Evolutionary conservation across 2,329 filamentous ascomycete species (phyloP).

Genomic region (Ilyonectria robusta): DNA sequence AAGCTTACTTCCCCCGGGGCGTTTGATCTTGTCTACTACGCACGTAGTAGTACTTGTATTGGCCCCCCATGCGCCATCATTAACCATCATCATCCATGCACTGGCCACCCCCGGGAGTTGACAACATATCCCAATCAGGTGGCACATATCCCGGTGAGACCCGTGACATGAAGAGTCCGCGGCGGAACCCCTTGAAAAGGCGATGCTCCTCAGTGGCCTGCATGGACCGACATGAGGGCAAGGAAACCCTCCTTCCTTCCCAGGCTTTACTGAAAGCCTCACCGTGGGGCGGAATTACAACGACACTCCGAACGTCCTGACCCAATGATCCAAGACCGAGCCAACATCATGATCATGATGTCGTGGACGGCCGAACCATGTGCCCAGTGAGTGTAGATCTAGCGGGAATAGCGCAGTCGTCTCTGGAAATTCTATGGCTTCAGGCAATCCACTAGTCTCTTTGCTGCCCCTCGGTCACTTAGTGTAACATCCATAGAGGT

Average conservation of each 20-base stretch:
- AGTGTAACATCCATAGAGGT: conserved; percentile 1
- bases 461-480: conserved; percentile 27
- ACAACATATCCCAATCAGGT: conserved; percentile 10
- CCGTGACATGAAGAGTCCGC: conserved; percentile 27
- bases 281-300: conserved; percentile 14
- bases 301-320: conserved; percentile 10
- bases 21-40: background rate
- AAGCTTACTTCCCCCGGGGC: background rate
- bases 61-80: conserved; percentile 7
- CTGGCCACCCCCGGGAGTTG: conserved; percentile 5
- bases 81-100: conserved; percentile 1
- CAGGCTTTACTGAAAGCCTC: conserved; percentile 24
- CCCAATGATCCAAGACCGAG: conserved; percentile 22
- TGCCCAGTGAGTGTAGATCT: conserved; percentile 26
- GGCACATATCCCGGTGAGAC: conserved; percentile 13
- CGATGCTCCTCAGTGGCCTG: conserved; percentile 22
- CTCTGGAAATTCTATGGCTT: conserved; percentile 18
- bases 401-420: conserved; percentile 34
- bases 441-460: conserved; percentile 9
- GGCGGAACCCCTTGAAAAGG: conserved; percentile 22
- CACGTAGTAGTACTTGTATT: background rate
- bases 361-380: conserved; percentile 27
- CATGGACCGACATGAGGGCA: conserved; percentile 36
- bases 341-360: conserved; percentile 11
- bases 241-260: conserved; percentile 10